Percentiles rank a stretch among this genome's conserved stretches.
These are phyloP conservation scores for Scenedesmus sp. DNA, from an alignment of 163 green algal species.

Conservation along the genomic window DNA sequence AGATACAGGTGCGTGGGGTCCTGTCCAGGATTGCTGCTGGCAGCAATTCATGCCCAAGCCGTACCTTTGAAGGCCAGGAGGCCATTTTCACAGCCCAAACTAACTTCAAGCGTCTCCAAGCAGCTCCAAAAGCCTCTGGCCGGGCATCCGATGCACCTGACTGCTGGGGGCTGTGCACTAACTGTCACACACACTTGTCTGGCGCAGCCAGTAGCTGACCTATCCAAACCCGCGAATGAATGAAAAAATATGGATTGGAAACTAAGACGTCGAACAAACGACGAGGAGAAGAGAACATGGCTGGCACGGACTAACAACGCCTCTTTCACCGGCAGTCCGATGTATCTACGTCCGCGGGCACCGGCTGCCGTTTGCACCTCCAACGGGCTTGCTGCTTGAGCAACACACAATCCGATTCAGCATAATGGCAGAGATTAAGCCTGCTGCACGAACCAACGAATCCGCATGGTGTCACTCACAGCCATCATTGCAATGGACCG, in stretches of 20 bases:
- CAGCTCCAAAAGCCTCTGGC: not conserved
- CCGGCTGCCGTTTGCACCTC: slow-evolving; percentile 1
- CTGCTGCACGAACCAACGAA: too few species aligned
- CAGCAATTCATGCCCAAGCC: not conserved
- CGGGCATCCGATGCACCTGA: not conserved
- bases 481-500: too few species aligned
- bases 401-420: too few species aligned
- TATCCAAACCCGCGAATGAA: not conserved
- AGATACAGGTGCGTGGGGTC: too few species aligned
- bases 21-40: not conserved
- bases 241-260: not conserved
- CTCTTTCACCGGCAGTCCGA: not conserved
- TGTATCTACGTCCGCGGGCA: not conserved
- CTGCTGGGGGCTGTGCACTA: not conserved
- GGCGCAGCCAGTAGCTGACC: not conserved
- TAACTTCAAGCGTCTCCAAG: not conserved
- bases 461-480: not conserved
- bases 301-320: not conserved
- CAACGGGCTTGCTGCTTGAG: not conserved
- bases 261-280: not conserved
- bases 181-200: not conserved
- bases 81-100: not conserved
- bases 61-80: not conserved
- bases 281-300: too few species aligned
- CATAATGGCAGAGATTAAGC: too few species aligned